Evolutionary conservation across 768 basidiomycete genomes (phyloP), one percentile per base, ranked within the genome.

Genomic region (Gautieria morchelliformis): DNA sequence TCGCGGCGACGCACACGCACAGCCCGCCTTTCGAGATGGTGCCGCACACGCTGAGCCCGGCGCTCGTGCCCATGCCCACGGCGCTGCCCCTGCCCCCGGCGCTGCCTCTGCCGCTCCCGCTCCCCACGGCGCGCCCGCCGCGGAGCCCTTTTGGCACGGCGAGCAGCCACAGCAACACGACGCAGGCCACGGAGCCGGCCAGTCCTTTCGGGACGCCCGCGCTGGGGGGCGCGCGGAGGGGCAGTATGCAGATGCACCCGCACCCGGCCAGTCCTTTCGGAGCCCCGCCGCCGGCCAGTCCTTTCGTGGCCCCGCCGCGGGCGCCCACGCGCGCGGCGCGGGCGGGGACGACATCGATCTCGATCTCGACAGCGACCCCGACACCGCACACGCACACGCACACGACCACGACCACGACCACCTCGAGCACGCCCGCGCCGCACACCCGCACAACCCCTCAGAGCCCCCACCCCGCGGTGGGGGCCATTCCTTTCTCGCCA

Each of bases 201-300:
- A 84, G 82, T 85, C 84, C 82, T 85, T 85, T 84, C 84, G 81
- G 79, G 81, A 81, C 76, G 74, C 42, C 42, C 39, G 14, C 44
- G 41, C 44, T 35, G 51, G n/a, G 22, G 61, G 65, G n/a, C 72
- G 64, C 63, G 76, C 69, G 56, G 76, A 74, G 66, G 72, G 42
- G 10, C 42, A 44, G n/a, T 22, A 44, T 33, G 15, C 59, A 42
- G 17, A 4, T 46, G 10, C 55, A 3, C 2, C 42, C 22, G 45
- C 17, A 41, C n/a, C n/a, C n/a, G 40, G 4, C 12, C 14, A 12
- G n/a, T 12, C 40, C 12, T 14, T n/a, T 14, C 12, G 14, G n/a
- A 41, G 14, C 12, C 3, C 20, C 46, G 3, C 46, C 12, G 19
- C 82, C 79, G 73, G 77, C 80, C 84, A 85, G 82, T 85, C 85